Conservation (phyloP, 2,329 filamentous ascomycete genomes). For the Alternaria atra region DNA sequence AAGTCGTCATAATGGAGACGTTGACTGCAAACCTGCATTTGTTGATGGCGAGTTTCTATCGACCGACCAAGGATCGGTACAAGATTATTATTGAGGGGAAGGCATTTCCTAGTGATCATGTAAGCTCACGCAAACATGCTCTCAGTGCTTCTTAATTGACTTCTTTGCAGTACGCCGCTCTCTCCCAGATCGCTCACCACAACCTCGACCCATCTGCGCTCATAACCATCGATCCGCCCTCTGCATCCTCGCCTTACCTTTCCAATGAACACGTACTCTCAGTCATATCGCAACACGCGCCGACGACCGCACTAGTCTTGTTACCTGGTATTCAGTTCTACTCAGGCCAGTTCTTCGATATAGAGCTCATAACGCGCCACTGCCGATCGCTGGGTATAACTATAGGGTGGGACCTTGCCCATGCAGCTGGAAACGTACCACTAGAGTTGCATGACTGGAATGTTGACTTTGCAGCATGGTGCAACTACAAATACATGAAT, state of each 20-base stretch:
- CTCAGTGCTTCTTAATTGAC: neutral
- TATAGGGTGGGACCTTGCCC: constrained; percentile 89
- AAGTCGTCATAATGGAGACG: constrained; percentile 89
- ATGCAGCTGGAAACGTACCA: constrained; percentile 85
- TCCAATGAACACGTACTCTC: constrained; percentile 75
- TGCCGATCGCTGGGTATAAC: constrained; percentile 75
- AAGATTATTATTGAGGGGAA: constrained; percentile 92
- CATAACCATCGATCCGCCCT: constrained; percentile 73
- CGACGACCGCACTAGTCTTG: constrained; percentile 76
- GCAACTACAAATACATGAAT: constrained; percentile 94
- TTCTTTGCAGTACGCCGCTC: constrained; percentile 73
- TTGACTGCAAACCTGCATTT: constrained; percentile 84
- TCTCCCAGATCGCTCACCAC: constrained; percentile 79
- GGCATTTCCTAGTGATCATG: constrained; percentile 87
- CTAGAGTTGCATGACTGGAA: constrained; percentile 85
- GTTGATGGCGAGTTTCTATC: constrained; percentile 85
- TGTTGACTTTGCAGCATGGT: constrained; percentile 92
- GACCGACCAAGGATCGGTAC: constrained; percentile 69
- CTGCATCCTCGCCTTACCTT: constrained; percentile 63
- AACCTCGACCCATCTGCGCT: constrained; percentile 73
- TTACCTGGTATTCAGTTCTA: constrained; percentile 93
- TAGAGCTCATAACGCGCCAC: constrained; percentile 78
- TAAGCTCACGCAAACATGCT: constrained; percentile 43
- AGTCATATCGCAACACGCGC: constrained; percentile 77
- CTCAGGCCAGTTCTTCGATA: constrained; percentile 88